Percentiles rank a stretch among this genome's conserved stretches.
These are phyloP conservation scores for Termitomyces sp. DNA, from an alignment of 768 basidiomycete species.

Conservation along the genomic window DNA sequence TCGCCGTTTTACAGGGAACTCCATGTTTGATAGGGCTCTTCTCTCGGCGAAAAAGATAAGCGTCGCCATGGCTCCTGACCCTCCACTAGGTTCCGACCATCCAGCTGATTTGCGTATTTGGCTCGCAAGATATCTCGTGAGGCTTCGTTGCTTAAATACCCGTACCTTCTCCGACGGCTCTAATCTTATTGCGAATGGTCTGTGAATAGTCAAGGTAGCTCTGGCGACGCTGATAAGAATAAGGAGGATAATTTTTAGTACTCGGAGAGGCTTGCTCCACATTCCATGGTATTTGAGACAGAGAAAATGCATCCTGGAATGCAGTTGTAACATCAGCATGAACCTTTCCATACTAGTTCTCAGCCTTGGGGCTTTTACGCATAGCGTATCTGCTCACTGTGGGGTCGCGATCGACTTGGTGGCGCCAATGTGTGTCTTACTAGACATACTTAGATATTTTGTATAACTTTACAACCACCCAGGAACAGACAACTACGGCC, in stretches of 20 bases:
- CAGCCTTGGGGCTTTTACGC: constrained; percentile 6
- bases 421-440: neutral
- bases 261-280: constrained; percentile 4
- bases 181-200: neutral
- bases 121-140: neutral
- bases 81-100: constrained; percentile 1
- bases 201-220: neutral
- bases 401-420: neutral
- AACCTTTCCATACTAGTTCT: constrained; percentile 5
- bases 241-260: neutral
- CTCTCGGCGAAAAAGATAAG: constrained; percentile 2
- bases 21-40: neutral
- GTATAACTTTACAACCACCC: constrained; percentile 8
- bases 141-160: neutral
- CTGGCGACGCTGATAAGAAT: neutral
- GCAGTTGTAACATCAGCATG: neutral
- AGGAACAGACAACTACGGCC: constrained; percentile 9
- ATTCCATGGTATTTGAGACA: neutral
- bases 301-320: neutral
- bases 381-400: constrained; percentile 11
- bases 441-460: constrained; percentile 9
- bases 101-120: neutral
- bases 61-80: neutral
- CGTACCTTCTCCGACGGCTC: constrained; percentile 4
- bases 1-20: neutral